These are phyloP conservation scores for Mucor saturninus DNA, from an alignment of 371 early-diverging fungal genomes.

Conservation along the genomic window DNA sequence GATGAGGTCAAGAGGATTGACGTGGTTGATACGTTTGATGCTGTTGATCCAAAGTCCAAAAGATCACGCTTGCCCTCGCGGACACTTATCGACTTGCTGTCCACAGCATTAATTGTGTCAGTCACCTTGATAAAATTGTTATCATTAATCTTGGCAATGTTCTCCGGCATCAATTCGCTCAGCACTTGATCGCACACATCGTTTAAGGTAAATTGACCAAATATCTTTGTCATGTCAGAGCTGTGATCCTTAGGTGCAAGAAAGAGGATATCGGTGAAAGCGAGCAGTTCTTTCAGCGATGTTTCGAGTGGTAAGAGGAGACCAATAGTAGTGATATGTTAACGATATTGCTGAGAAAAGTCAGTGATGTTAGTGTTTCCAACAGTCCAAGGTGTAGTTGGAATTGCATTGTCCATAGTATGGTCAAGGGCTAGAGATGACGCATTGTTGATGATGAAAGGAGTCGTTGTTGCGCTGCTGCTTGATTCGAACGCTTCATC, in stretches of 20 bases:
- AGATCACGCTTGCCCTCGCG: slow-evolving; percentile 31
- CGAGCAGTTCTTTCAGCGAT: slow-evolving; percentile 28
- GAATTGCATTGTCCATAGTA: slow-evolving; percentile 25
- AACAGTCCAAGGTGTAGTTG: slow-evolving; percentile 28
- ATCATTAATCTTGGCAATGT: slow-evolving; percentile 29
- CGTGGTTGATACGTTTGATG: too few species aligned
- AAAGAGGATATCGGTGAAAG: slow-evolving; percentile 24
- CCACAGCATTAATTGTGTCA: slow-evolving; percentile 26
- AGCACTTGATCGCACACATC: slow-evolving; percentile 32
- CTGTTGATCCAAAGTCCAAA: too few species aligned
- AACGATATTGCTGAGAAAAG: slow-evolving; percentile 28
- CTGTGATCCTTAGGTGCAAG: slow-evolving; percentile 28
- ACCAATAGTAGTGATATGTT: slow-evolving; percentile 16
- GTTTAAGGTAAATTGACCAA: slow-evolving; percentile 24
- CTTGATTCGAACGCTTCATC: slow-evolving; percentile 18
- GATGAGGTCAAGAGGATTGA: too few species aligned
- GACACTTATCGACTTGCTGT: slow-evolving; percentile 21
- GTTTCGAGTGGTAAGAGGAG: slow-evolving; percentile 25
- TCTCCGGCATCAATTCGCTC: slow-evolving; percentile 24
- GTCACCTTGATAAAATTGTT: slow-evolving; percentile 29
- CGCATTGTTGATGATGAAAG: slow-evolving; percentile 25
- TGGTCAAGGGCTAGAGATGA: slow-evolving; percentile 24
- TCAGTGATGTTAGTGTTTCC: slow-evolving; percentile 24
- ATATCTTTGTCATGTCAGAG: slow-evolving; percentile 20
- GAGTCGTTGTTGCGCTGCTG: slow-evolving; percentile 24